Evolutionary conservation across 208 protist species (phyloP).

Genomic region (Vickermania ingenoplastis): DNA sequence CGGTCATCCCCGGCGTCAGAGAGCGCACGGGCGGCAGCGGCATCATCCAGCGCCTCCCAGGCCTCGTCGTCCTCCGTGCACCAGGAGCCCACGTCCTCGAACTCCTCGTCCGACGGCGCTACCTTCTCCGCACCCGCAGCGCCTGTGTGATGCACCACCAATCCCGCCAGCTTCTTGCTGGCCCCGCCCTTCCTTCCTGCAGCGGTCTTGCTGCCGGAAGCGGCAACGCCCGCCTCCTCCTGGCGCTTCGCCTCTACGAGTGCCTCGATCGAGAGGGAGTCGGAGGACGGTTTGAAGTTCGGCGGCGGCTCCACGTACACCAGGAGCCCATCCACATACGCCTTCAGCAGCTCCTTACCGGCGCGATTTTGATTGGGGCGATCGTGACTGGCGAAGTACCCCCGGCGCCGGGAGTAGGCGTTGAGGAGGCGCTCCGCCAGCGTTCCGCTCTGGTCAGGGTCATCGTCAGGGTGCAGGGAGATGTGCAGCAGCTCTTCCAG

Average conservation of each 20-base stretch:
- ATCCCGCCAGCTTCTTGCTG: background rate
- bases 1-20: conserved; percentile 21
- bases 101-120: conserved; percentile 13
- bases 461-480: conserved; percentile 42
- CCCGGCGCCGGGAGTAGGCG: conserved; percentile 61
- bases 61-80: conserved; percentile 58
- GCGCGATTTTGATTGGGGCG: conserved; percentile 86
- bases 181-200: background rate
- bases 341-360: conserved; percentile 93
- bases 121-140: background rate
- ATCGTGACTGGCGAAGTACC: conserved; percentile 94
- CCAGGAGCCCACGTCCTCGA: conserved; percentile 29
- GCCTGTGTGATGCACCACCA: background rate
- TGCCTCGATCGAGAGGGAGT: conserved; percentile 13
- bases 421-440: conserved; percentile 72
- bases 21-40: conserved; percentile 29
- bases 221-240: background rate
- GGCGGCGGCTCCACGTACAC: conserved; percentile 81
- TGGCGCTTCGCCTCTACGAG: conserved; percentile 14
- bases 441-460: conserved; percentile 59
- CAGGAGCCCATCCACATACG: conserved; percentile 86
- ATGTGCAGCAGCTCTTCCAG: conserved; percentile 59
- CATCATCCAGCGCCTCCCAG: conserved; percentile 58
- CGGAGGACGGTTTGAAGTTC: conserved; percentile 25
- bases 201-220: background rate